These are phyloP conservation scores for Boletellus dicymbophilus DNA, from an alignment of 1,284 basidiomycete genomes.

Conservation along the genomic window DNA sequence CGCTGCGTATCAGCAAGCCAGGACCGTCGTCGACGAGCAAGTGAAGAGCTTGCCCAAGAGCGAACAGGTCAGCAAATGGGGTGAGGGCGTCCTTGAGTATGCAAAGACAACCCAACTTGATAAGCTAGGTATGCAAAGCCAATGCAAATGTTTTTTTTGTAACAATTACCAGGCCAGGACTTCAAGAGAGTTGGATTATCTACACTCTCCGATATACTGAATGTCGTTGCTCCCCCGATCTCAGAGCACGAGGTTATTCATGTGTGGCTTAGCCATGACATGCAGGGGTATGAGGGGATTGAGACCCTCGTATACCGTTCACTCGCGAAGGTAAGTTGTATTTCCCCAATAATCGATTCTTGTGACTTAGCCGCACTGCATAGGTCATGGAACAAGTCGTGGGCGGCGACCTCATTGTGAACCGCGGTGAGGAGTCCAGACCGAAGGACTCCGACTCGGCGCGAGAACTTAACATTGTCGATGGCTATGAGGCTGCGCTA, in stretches of 20 bases:
- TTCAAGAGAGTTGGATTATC: conserved; percentile 85
- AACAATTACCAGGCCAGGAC: conserved; percentile 67
- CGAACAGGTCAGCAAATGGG: conserved; percentile 82
- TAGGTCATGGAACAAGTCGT: conserved; percentile 94
- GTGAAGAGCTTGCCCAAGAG: conserved; percentile 81
- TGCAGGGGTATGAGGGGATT: conserved; percentile 95
- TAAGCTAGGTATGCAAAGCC: conserved; percentile 61
- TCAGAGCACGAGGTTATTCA: conserved; percentile 98
- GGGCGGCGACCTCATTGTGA: conserved; percentile 88
- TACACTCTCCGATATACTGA: conserved; percentile 88
- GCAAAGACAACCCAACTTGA: conserved; percentile 83
- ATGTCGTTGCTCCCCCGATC: conserved; percentile 97
- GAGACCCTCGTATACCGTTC: conserved; percentile 95
- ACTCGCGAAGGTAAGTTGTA: conserved; percentile 63
- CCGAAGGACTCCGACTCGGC: conserved; percentile 55
- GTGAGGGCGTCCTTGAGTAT: conserved; percentile 62
- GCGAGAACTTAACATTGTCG: conserved; percentile 80
- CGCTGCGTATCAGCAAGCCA: conserved; percentile 86
- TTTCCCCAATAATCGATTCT: not conserved
- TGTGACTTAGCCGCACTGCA: conserved; percentile 4
- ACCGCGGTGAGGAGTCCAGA: conserved; percentile 76
- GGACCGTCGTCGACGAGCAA: conserved; percentile 87
- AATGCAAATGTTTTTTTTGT: not conserved
- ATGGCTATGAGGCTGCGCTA: conserved; percentile 82
- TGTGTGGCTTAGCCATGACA: conserved; percentile 94